Base-by-base conservation (phyloP, 768 basidiomycete species). In the Suillus placidus region DNA sequence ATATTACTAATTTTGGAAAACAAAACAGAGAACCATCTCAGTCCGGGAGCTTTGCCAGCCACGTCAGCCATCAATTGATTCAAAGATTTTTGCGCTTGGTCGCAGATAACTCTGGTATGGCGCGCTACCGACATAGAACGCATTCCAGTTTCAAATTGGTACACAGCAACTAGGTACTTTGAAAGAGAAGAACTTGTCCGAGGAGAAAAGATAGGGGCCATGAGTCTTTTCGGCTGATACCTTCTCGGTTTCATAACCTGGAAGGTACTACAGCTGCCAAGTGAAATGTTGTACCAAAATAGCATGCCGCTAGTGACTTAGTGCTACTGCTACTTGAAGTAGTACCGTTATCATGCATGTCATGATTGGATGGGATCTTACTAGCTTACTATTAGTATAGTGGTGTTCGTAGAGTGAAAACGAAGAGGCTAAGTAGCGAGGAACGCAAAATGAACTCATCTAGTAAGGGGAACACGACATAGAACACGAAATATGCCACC, bases 1-100 rank as follows among this genome's bases (percentile, higher is more conserved):
- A n/a, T 47, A n/a, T 8, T 81, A 82, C 83, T 82, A 85, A 14
- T 67, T 65, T n/a, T 49, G 10, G 57, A 6, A 12, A 4, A 37
- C 35, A 35, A 56, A 37, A 16, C 4, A 51, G 58, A 60, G 58
- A 42, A 60, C 58, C 58, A 30, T 60, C 26, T 32, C 40, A 42
- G 58, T 60, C 38, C 26, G 32, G 52, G 20, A 54, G 18, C 30
- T n/a, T 55, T 55, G 3, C 9, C 9, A 0, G 20, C 32, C 54
- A 55, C 54, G 54, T 35, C 34, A 55, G 30, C 23, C 26, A 16
- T 14, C 14, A 26, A 14, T 42, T 42, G 6, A 42, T 16, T 16
- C 16, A 12, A 37, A 37, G 26, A 26, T 51, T 51, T 30, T 51
- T 55, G 54, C 54, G 54, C 54, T 55, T 55, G 54, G 54, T 55